Conservation (phyloP, 176 grass and related monocot species). For the Typha latifolia region DNA sequence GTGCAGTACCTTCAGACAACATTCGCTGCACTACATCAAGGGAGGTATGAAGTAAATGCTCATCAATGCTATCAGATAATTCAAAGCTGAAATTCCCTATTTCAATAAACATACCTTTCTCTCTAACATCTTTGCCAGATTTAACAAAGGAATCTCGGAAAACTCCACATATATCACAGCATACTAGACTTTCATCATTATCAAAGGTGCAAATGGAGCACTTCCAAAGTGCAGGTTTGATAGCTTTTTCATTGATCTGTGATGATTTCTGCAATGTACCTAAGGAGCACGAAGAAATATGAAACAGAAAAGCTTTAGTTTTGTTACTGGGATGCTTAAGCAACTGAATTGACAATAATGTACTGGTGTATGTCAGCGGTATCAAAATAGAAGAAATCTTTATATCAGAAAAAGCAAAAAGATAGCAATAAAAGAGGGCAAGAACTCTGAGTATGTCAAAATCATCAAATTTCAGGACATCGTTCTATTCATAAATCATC, state of each 20-base stretch:
- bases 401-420: not conserved
- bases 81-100: not conserved
- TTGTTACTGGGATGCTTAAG: not conserved
- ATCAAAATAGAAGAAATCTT: not conserved
- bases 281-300: constrained; percentile 15
- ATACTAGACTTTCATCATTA: constrained; percentile 63
- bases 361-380: not conserved
- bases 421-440: not conserved
- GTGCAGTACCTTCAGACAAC: not conserved
- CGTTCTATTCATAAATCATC: too few relatives aligned
- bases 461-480: not conserved
- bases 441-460: not conserved
- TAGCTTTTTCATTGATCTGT: not conserved
- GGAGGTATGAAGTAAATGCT: not conserved
- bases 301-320: constrained; percentile 10
- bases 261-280: constrained; percentile 32
- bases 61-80: not conserved
- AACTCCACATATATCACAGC: constrained; percentile 86
- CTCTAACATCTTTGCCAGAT: constrained; percentile 44
- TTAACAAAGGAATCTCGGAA: constrained; percentile 70
- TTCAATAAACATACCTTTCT: constrained; percentile 31
- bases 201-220: constrained; percentile 71
- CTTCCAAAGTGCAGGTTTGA: constrained; percentile 45
- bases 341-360: not conserved
- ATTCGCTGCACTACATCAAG: not conserved